Evolutionary conservation across 495 filamentous ascomycete genomes (phyloP).

Genomic region (Clavariopsis aquatica): DNA sequence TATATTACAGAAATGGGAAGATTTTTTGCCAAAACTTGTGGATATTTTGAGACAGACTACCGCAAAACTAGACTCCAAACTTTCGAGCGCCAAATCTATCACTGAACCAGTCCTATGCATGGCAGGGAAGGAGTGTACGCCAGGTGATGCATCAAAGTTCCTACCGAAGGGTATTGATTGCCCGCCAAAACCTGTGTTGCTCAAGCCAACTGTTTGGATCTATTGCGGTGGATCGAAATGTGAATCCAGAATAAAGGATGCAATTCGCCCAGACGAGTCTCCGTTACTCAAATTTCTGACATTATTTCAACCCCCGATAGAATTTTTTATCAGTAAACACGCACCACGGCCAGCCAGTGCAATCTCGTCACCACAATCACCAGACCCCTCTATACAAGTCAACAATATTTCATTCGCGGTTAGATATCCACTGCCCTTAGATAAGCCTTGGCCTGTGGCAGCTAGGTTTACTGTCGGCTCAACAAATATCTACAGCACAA

Average conservation of each 20-base stretch:
- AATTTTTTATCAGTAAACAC: not conserved
- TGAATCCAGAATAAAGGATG: not conserved
- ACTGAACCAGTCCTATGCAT: slow-evolving; percentile 2
- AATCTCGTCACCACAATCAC: not conserved
- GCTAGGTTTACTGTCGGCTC: slow-evolving; percentile 1
- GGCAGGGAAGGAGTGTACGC: not conserved
- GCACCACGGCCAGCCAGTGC: not conserved
- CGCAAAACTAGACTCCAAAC: not conserved
- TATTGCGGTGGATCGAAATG: not conserved
- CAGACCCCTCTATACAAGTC: not conserved
- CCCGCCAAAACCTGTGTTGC: not conserved
- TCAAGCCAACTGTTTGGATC: slow-evolving; percentile 6
- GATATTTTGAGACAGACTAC: not conserved
- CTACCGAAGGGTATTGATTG: not conserved
- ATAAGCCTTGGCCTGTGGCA: not conserved
- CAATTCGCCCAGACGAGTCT: not conserved
- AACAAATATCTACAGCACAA: not conserved
- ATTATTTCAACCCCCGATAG: not conserved
- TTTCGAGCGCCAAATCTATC: not conserved
- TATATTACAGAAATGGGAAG: not conserved
- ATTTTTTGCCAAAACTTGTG: not conserved
- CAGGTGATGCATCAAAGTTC: slow-evolving; percentile 1
- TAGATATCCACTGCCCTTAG: not conserved
- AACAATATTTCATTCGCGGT: not conserved
- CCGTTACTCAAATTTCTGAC: not conserved